phyloP scores from a whole-genome alignment of 768 basidiomycete genomes.

The Leucosporidium yakuticum region DNA sequence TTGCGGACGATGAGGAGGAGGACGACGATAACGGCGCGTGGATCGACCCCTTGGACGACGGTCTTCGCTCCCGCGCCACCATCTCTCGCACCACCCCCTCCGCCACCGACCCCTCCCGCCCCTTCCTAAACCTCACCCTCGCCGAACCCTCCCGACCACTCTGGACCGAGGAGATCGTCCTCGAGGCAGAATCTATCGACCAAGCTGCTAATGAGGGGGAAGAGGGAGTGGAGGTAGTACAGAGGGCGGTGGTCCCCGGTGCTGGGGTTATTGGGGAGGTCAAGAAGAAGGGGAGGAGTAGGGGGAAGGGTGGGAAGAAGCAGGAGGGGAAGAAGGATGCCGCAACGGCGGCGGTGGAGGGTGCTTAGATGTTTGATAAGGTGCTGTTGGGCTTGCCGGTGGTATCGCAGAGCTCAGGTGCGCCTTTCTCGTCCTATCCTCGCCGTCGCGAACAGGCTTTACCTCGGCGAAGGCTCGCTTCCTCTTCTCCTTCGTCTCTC shows the following conservation, averaged over 20 bases:
- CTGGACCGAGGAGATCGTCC: slow-evolving; percentile 1
- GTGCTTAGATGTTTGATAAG: too few relatives aligned
- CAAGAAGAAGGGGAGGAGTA: slow-evolving; percentile 10
- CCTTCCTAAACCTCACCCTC: neutral
- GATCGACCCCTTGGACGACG: slow-evolving; percentile 13
- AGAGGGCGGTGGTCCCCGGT: neutral
- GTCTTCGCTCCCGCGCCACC: neutral
- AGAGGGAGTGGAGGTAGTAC: neutral
- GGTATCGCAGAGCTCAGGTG: too few relatives aligned
- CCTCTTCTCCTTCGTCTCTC: too few relatives aligned
- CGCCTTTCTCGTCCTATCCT: too few relatives aligned
- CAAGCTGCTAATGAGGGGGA: neutral
- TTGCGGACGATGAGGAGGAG: slow-evolving; percentile 4
- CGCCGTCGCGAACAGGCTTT: too few relatives aligned
- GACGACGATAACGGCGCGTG: neutral
- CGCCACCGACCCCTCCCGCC: neutral
- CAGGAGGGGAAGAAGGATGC: neutral
- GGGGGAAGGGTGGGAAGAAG: slow-evolving; percentile 4
- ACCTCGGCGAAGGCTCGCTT: too few relatives aligned
- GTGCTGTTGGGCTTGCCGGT: too few relatives aligned
- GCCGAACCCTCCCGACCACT: neutral
- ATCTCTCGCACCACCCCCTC: too few relatives aligned
- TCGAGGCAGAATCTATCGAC: neutral
- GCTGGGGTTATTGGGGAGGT: neutral
- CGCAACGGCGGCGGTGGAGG: too few relatives aligned